Conservation (phyloP, 1,284 basidiomycete species). For the Apiotrichum gracile region DNA sequence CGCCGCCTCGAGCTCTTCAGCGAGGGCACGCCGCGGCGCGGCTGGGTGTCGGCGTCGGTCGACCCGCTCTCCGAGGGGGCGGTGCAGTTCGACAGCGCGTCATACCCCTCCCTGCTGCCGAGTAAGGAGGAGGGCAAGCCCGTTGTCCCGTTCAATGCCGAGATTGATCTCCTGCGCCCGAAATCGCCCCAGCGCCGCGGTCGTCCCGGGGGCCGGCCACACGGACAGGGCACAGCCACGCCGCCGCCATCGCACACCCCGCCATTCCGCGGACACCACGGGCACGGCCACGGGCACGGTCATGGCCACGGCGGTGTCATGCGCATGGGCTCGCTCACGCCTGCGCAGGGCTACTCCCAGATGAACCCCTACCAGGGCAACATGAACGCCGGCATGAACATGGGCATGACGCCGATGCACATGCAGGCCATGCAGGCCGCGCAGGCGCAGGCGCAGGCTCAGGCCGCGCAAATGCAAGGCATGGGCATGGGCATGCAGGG, state of each 20-base stretch:
- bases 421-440: background rate
- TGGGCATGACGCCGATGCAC: background rate
- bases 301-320: conserved; percentile 5
- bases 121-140: conserved; percentile 21
- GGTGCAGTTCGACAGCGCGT: conserved; percentile 51
- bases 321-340: conserved; percentile 15
- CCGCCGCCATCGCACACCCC: conserved; percentile 1
- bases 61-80: conserved; percentile 12
- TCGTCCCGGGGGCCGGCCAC: background rate
- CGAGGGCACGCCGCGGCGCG: conserved; percentile 65
- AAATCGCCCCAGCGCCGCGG: conserved; percentile 60
- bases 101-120: conserved; percentile 47
- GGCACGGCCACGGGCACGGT: too few relatives aligned
- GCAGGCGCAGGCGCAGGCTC: background rate
- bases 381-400: background rate
- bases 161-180: conserved; percentile 78
- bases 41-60: conserved; percentile 84
- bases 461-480: background rate
- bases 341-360: background rate
- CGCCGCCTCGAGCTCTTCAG: conserved; percentile 90
- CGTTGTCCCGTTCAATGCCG: conserved; percentile 24
- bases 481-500: background rate
- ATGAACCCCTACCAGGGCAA: background rate
- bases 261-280: conserved; percentile 3
- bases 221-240: background rate